phyloP scores from a whole-genome alignment of 1,139 yeast genomes.

The Diutina neorugosa region DNA sequence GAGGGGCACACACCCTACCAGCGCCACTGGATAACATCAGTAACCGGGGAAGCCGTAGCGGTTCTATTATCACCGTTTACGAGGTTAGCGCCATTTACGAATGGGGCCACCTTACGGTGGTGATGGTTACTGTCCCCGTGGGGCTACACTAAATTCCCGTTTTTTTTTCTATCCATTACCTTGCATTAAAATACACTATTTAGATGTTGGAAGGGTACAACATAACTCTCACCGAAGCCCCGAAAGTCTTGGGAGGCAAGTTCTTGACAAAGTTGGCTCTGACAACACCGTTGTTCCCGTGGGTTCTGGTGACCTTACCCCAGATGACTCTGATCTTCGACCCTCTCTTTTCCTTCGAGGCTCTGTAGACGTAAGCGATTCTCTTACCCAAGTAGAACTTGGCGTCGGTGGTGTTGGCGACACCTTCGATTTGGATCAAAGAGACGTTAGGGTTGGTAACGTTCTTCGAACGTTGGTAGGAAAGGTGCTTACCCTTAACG shows the following conservation, averaged over 20 bases:
- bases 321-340: slow-evolving; percentile 98
- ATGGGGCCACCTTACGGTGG: too few relatives aligned
- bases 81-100: too few relatives aligned
- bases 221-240: slow-evolving; percentile 99
- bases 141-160: neutral
- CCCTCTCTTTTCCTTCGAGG: slow-evolving; percentile 95
- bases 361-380: slow-evolving; percentile 98
- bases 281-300: slow-evolving; percentile 97
- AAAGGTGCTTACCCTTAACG: slow-evolving; percentile 99
- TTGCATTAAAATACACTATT: slow-evolving; percentile 12
- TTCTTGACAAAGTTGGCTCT: slow-evolving; percentile 98
- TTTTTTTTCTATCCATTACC: slow-evolving; percentile 4
- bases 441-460: slow-evolving; percentile 98
- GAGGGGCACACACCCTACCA: too few relatives aligned
- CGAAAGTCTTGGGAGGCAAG: slow-evolving; percentile 99
- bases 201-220: slow-evolving; percentile 99
- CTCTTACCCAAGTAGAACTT: slow-evolving; percentile 99
- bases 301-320: slow-evolving; percentile 98
- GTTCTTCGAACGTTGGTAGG: slow-evolving; percentile 99
- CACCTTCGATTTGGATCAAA: slow-evolving; percentile 95
- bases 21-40: too few relatives aligned
- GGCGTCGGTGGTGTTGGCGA: slow-evolving; percentile 82
- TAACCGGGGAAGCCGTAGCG: too few relatives aligned
- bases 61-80: too few relatives aligned
- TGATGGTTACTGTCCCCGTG: too few relatives aligned